A percentile compares a stretch with the other conserved stretches of the same genome.
Conservation (phyloP, 1,139 yeast genomes). For the Yamadazyma atmosphaerica region DNA sequence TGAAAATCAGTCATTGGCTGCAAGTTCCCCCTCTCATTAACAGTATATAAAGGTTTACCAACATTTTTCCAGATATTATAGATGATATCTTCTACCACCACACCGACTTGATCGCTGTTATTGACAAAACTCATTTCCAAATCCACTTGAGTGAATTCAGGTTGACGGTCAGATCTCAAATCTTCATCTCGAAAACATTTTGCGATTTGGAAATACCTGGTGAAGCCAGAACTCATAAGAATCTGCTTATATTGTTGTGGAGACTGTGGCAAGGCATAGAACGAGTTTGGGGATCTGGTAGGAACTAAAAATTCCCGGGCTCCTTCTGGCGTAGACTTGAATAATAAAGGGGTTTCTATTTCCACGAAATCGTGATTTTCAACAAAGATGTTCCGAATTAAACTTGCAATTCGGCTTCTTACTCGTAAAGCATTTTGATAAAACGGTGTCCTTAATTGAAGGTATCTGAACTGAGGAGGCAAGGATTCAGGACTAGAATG, state of each 20-base stretch:
- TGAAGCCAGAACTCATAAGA: conserved; percentile 90
- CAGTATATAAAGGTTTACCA: conserved; percentile 36
- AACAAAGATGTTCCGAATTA: conserved; percentile 52
- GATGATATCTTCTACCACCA: conserved; percentile 62
- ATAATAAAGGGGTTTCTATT: conserved; percentile 88
- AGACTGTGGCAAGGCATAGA: conserved; percentile 93
- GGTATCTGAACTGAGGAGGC: conserved; percentile 78
- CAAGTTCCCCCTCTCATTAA: conserved; percentile 26
- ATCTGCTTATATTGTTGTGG: conserved; percentile 97
- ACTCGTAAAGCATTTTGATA: conserved; percentile 60
- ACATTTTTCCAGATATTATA: conserved; percentile 55
- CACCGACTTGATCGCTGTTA: conserved; percentile 62
- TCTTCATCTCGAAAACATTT: conserved; percentile 96
- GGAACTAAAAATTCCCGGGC: conserved; percentile 96
- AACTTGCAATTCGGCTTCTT: conserved; percentile 61
- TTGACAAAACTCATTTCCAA: conserved; percentile 87
- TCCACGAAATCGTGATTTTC: conserved; percentile 62
- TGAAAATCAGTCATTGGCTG: conserved; percentile 21
- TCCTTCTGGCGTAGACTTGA: conserved; percentile 97
- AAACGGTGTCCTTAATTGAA: conserved; percentile 68
- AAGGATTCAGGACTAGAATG: conserved; percentile 49
- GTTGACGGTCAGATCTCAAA: conserved; percentile 91
- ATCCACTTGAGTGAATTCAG: conserved; percentile 95
- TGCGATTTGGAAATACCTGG: conserved; percentile 86
- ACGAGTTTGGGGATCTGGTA: conserved; percentile 60